Evolutionary conservation across 495 filamentous ascomycete species (phyloP).

Genomic region (Usnea hakonensis): DNA sequence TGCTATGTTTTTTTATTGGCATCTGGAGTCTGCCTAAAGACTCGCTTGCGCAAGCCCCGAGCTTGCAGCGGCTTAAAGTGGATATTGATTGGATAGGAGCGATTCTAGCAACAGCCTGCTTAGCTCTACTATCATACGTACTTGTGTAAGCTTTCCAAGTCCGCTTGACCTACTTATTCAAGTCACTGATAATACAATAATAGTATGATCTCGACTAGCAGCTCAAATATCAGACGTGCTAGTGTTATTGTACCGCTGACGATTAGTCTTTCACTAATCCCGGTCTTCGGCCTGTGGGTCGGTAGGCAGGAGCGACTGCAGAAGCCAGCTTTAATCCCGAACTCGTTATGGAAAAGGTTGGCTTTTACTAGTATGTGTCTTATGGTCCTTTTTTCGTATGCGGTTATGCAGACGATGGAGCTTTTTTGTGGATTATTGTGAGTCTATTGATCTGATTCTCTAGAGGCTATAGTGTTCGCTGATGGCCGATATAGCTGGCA

Average conservation of each 20-base stretch:
- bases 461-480: conserved; percentile 18
- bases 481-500: conserved; percentile 32
- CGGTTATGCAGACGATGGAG: conserved; percentile 44
- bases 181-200: neutral
- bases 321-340: conserved; percentile 47
- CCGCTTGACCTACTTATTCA: neutral
- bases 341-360: conserved; percentile 44
- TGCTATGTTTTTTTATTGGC: conserved; percentile 27
- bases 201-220: conserved; percentile 29
- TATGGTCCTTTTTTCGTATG: conserved; percentile 44
- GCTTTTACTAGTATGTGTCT: conserved; percentile 44
- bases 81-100: conserved; percentile 49
- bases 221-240: conserved; percentile 30
- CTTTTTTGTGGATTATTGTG: conserved; percentile 39
- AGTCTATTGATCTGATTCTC: neutral
- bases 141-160: conserved; percentile 22
- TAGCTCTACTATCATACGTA: conserved; percentile 44
- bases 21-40: conserved; percentile 34
- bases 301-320: conserved; percentile 33
- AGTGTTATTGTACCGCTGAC: conserved; percentile 37
- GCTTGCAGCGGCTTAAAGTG: conserved; percentile 19
- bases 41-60: neutral
- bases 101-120: conserved; percentile 32
- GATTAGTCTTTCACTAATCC: conserved; percentile 32
- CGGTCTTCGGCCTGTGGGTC: conserved; percentile 44